These are phyloP conservation scores for Cutaneotrichosporon sp. DNA, from an alignment of 1,284 basidiomycete species.

Conservation along the genomic window DNA sequence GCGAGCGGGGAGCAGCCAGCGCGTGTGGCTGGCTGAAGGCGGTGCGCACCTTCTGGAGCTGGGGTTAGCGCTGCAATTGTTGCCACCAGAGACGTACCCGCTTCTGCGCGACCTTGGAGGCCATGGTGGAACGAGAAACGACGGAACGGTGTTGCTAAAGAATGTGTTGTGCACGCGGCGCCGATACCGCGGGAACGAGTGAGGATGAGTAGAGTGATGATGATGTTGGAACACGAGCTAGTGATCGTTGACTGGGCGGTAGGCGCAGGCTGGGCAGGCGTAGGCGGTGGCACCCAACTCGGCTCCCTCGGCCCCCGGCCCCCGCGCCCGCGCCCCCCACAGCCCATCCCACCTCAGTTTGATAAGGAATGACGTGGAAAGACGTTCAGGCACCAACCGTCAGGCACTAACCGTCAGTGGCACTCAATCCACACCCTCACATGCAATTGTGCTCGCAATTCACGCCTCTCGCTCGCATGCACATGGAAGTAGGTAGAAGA, in stretches of 20 bases:
- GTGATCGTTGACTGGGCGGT: background rate
- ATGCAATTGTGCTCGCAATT: too few species aligned
- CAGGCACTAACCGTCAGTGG: background rate
- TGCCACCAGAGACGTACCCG: constrained; percentile 39
- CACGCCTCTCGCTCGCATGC: background rate
- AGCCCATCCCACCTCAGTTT: too few species aligned
- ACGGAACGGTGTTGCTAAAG: background rate
- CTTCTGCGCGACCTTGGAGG: constrained; percentile 55
- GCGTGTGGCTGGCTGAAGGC: background rate
- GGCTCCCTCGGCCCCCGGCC: background rate
- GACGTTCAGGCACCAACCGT: background rate
- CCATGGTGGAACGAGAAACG: constrained; percentile 33
- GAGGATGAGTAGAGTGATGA: background rate
- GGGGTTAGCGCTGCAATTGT: constrained; percentile 6
- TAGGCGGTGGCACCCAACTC: too few species aligned
- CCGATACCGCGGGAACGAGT: background rate
- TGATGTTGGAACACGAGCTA: background rate
- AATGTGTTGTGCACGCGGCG: background rate
- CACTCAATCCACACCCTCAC: background rate
- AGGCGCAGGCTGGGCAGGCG: too few species aligned
- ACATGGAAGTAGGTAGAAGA: too few species aligned
- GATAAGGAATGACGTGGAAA: background rate
- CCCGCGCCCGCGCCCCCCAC: background rate
- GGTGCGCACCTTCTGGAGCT: constrained; percentile 48
- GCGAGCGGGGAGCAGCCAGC: background rate